Evolutionary conservation across 2,329 filamentous ascomycete genomes (phyloP).

Genomic region (Aspergillus felis): DNA sequence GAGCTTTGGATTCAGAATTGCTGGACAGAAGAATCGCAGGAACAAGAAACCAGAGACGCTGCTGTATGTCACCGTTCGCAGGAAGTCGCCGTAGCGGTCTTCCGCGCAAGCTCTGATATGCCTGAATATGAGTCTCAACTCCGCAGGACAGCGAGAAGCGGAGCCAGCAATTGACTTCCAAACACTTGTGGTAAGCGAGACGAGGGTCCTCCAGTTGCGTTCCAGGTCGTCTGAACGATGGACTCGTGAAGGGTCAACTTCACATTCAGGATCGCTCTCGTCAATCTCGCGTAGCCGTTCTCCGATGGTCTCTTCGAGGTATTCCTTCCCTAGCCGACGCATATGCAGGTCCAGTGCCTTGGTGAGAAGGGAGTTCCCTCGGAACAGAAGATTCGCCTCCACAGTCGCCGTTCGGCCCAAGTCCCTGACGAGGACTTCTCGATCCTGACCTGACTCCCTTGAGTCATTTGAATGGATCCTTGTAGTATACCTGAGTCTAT

Average conservation of each 20-base stretch:
- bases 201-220: conserved; percentile 76
- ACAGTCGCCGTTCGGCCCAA: conserved; percentile 61
- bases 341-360: conserved; percentile 94
- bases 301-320: conserved; percentile 80
- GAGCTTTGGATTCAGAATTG: conserved; percentile 91
- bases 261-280: conserved; percentile 83
- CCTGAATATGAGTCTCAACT: conserved; percentile 80
- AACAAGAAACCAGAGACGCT: conserved; percentile 95
- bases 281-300: conserved; percentile 87
- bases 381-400: conserved; percentile 91
- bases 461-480: conserved; percentile 61
- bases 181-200: conserved; percentile 72
- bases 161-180: conserved; percentile 80
- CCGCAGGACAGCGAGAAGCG: conserved; percentile 70
- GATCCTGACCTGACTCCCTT: conserved; percentile 52
- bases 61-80: conserved; percentile 85
- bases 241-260: conserved; percentile 86
- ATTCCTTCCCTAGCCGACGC: conserved; percentile 89
- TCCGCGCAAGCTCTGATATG: conserved; percentile 91
- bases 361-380: conserved; percentile 89
- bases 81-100: conserved; percentile 88
- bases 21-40: conserved; percentile 89
- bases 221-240: conserved; percentile 65
- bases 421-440: conserved; percentile 60
- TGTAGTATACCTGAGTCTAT: conserved; percentile 56